Evolutionary conservation across 345 rosid genomes (phyloP).

Genomic region (Sisymbrium irio): DNA sequence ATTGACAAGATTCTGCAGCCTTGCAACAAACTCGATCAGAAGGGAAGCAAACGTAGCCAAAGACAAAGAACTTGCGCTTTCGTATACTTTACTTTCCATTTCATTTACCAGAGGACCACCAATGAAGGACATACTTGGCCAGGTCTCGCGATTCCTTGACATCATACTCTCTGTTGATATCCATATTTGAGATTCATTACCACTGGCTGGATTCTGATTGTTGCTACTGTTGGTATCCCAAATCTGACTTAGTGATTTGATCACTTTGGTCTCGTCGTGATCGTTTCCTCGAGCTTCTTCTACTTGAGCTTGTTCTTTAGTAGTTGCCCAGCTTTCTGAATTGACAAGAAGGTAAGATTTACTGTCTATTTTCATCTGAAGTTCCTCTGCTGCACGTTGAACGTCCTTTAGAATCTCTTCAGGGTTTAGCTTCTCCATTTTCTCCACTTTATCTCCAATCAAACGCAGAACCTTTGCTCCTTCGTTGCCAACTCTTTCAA

Average conservation of each 20-base stretch:
- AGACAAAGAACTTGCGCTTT: slow-evolving; percentile 80
- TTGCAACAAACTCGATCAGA: slow-evolving; percentile 80
- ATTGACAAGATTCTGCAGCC: slow-evolving; percentile 69
- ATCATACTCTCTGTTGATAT: slow-evolving; percentile 38
- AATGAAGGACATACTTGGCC: slow-evolving; percentile 59
- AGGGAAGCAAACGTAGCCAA: slow-evolving; percentile 76
- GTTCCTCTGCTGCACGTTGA: slow-evolving; percentile 62
- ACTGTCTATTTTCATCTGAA: slow-evolving; percentile 69
- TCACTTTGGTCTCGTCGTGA: slow-evolving; percentile 40
- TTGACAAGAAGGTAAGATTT: slow-evolving; percentile 66
- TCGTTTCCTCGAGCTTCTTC: slow-evolving; percentile 33
- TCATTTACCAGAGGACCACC: slow-evolving; percentile 31
- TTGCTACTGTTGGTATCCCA: slow-evolving; percentile 35
- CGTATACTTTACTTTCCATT: slow-evolving; percentile 56
- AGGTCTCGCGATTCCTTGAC: slow-evolving; percentile 36
- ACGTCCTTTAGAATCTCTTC: slow-evolving; percentile 53
- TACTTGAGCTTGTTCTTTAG: slow-evolving; percentile 26
- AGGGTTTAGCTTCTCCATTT: slow-evolving; percentile 47
- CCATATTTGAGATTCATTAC: slow-evolving; percentile 27
- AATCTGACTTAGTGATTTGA: slow-evolving; percentile 51
- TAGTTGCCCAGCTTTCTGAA: slow-evolving; percentile 56
- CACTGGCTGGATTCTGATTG: slow-evolving; percentile 13
- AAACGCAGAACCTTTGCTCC: slow-evolving; percentile 47
- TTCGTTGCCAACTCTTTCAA: slow-evolving; percentile 45
- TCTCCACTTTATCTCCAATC: slow-evolving; percentile 43